Conservation (phyloP, 495 filamentous ascomycete genomes). For the Melanomma pulvis-pyrius region DNA sequence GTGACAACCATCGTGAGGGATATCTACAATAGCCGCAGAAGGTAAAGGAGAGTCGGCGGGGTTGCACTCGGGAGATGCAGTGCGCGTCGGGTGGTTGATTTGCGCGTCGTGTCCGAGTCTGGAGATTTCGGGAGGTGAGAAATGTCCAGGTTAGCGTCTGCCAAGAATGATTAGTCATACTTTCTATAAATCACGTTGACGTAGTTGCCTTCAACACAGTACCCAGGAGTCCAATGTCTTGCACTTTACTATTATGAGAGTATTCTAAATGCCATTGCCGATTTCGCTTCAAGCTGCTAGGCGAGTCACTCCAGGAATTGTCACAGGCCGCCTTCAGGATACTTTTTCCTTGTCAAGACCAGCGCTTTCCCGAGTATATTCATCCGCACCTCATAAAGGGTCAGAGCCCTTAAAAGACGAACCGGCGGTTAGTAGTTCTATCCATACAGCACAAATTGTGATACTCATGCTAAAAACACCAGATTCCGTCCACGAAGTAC, state of each 20-base stretch:
- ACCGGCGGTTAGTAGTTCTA: constrained; percentile 1
- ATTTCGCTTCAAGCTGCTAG: neutral
- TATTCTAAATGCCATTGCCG: neutral
- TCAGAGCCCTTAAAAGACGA: neutral
- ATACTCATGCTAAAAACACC: constrained; percentile 1
- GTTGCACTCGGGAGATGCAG: neutral
- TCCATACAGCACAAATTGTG: neutral
- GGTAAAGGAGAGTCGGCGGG: constrained; percentile 1
- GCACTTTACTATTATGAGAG: neutral
- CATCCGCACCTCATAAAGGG: neutral
- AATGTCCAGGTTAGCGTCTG: neutral
- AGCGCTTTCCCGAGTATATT: neutral
- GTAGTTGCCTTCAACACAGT: neutral
- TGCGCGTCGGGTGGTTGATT: neutral
- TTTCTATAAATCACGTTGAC: constrained; percentile 1
- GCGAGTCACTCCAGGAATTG: neutral
- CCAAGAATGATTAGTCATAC: neutral
- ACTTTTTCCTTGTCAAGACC: neutral
- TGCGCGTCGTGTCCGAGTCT: neutral
- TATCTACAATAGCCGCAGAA: neutral
- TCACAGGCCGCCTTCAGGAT: neutral
- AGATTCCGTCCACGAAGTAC: constrained; percentile 23
- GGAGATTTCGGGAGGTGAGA: neutral
- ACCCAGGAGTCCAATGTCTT: neutral
- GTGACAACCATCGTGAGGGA: constrained; percentile 83